Conservation (phyloP, 345 rosid species). For the Syzygium grande region DNA sequence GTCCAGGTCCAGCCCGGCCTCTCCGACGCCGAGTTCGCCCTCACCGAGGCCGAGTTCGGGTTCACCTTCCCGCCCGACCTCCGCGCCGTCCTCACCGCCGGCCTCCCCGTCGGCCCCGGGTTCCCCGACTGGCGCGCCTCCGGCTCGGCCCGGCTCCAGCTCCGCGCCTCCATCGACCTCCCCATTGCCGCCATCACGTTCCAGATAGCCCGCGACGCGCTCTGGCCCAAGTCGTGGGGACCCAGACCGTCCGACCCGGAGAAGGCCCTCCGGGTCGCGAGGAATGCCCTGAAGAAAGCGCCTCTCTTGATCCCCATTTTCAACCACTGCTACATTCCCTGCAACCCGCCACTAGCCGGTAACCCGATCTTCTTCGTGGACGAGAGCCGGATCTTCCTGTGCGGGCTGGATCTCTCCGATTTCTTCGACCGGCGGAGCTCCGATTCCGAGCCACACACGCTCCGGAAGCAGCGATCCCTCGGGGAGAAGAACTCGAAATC, state of each 20-base stretch:
- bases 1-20: conserved; percentile 80
- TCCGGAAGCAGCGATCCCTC: conserved; percentile 54
- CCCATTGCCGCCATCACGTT: conserved; percentile 86
- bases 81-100: conserved; percentile 76
- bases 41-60: conserved; percentile 86
- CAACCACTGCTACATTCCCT: conserved; percentile 89
- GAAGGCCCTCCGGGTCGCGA: conserved; percentile 68
- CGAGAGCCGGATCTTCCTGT: conserved; percentile 79
- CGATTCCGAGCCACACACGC: conserved; percentile 29
- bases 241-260: conserved; percentile 80
- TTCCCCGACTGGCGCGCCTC: conserved; percentile 95
- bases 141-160: conserved; percentile 57
- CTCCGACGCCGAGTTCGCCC: conserved; percentile 75
- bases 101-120: conserved; percentile 78
- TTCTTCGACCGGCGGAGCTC: conserved; percentile 66
- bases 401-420: conserved; percentile 90
- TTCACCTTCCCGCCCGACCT: conserved; percentile 95
- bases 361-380: conserved; percentile 95
- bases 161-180: conserved; percentile 72
- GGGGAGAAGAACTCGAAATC: conserved; percentile 36
- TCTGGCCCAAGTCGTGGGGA: conserved; percentile 96
- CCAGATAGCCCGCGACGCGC: conserved; percentile 78
- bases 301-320: conserved; percentile 88
- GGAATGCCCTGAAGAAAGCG: conserved; percentile 80
- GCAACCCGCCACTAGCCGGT: conserved; percentile 80